Evolutionary conservation across 2,329 filamentous ascomycete species (phyloP), one percentile per base, ranked within the genome.

Genomic region (Fusarium albosuccineum): DNA sequence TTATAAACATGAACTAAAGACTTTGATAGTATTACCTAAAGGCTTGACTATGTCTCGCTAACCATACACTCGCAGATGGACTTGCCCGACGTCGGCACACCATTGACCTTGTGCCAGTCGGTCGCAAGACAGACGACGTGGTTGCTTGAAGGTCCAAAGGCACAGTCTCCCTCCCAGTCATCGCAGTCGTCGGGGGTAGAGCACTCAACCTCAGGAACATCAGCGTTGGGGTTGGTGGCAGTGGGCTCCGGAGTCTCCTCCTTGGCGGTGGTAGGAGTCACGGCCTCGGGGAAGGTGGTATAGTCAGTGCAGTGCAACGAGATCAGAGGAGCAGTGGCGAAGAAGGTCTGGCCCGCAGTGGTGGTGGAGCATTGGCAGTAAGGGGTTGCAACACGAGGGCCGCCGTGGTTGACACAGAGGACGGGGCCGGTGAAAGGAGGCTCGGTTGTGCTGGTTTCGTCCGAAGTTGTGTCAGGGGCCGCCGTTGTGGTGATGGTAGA

Each of bases 341-440:
- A 50, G 42, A 64, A 67, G 6, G 42, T 42, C 33, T 68, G 66
- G 2, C 60, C 60, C 1, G 22, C 59, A 1, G 49, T 63, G 4
- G 64, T 66, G 6, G 61, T 67, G 2, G 61, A 60, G 16, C 64
- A 69, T 10, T 62, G 40, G 22, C 64, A 69, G 45, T 69, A 66
- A 9, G 61, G 58, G 3, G 66, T 62, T 1, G 58, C 41, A 2
- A 69, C 61, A 2, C 41, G 33, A 27, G 66, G 66, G 11, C 66
- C 66, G 1, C 66, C 66, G 8, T 52, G 45, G 52, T 65, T 65
- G 22, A 60, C 55, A 16, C 64, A 67, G n/a, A 56, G 45, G 1
- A 49, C 44, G 1, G 62, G 48, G 16, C 64, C 62, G 2, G 53
- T 67, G 29, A 54, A 58, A 30, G 40, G 26, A 9, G 48, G 33